Evolutionary conservation across 768 basidiomycete species (phyloP).

Genomic region (Trametes punicea): DNA sequence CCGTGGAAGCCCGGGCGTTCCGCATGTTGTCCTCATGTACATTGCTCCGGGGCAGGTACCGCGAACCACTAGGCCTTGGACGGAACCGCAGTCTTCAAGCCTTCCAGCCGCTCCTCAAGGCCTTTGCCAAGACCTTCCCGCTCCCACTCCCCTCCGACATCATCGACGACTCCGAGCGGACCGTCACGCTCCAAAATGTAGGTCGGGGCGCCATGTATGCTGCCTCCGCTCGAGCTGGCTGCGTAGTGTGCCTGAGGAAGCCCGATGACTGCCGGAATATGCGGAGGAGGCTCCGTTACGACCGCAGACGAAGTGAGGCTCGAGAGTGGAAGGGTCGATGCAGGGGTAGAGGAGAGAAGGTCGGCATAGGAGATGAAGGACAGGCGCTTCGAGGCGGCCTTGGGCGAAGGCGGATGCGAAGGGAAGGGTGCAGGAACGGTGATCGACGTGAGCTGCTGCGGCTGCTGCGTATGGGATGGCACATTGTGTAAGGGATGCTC

Average conservation of each 20-base stretch:
- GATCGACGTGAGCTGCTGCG: conserved; percentile 23
- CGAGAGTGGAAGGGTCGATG: conserved; percentile 66
- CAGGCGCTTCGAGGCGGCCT: conserved; percentile 60
- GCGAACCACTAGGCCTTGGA: conserved; percentile 12
- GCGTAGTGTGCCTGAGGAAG: conserved; percentile 32
- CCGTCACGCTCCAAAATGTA: conserved; percentile 26
- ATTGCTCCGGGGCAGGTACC: not conserved
- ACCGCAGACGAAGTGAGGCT: conserved; percentile 65
- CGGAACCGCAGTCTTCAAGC: conserved; percentile 35
- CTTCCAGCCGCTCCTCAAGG: conserved; percentile 78
- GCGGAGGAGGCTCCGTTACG: conserved; percentile 63
- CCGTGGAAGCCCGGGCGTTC: not conserved
- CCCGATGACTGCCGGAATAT: conserved; percentile 61
- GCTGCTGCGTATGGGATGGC: conserved; percentile 17
- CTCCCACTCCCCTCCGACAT: conserved; percentile 84
- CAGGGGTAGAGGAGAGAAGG: conserved; percentile 73
- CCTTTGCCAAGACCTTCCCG: conserved; percentile 80
- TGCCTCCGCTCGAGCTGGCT: conserved; percentile 30
- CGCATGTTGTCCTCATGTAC: not conserved
- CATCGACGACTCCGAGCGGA: conserved; percentile 43
- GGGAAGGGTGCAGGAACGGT: conserved; percentile 27
- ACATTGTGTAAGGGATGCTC: conserved; percentile 28
- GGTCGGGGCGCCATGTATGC: conserved; percentile 22
- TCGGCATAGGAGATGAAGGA: conserved; percentile 91
- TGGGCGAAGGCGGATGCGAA: conserved; percentile 44